phyloP scores from a whole-genome alignment of 2,329 filamentous ascomycete genomes.

The Lasiodiplodia sp. region DNA sequence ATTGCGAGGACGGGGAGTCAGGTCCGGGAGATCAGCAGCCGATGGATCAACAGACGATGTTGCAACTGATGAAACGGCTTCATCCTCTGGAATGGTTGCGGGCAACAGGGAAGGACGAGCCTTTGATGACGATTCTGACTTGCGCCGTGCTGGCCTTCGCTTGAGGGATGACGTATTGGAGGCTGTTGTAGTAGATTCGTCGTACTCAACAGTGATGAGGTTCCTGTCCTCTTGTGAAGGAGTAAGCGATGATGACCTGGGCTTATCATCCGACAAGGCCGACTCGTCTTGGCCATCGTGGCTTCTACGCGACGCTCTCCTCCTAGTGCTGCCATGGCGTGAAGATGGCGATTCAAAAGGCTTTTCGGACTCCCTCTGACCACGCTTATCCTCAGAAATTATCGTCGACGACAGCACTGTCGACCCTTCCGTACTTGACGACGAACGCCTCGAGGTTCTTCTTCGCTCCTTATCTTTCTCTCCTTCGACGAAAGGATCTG shows the following conservation, averaged over 20 bases:
- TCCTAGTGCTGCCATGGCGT: constrained; percentile 34
- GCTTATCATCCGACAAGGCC: constrained; percentile 36
- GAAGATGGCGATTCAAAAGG: constrained; percentile 13
- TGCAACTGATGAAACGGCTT: constrained; percentile 39
- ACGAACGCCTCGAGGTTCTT: constrained; percentile 20
- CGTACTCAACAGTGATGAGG: constrained; percentile 28
- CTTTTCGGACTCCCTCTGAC: constrained; percentile 4
- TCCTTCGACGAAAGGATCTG: constrained; percentile 62
- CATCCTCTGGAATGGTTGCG: constrained; percentile 36
- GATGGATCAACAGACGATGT: constrained; percentile 48
- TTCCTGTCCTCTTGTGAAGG: constrained; percentile 37
- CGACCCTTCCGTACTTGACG: constrained; percentile 28
- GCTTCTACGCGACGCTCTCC: constrained; percentile 40
- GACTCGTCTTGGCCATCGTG: constrained; percentile 40
- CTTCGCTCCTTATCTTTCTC: constrained; percentile 9
- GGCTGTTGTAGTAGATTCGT: constrained; percentile 2
- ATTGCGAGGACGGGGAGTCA: constrained; percentile 34
- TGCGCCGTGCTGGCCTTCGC: constrained; percentile 47
- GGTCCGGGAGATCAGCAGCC: constrained; percentile 41
- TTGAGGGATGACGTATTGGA: constrained; percentile 39
- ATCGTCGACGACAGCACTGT: not conserved
- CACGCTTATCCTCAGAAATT: constrained; percentile 17
- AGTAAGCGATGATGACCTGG: constrained; percentile 32
- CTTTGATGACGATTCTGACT: constrained; percentile 50
- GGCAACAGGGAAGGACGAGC: constrained; percentile 42